Evolutionary conservation across 331 rosid genomes (phyloP).

Genomic region (Acacia concinna): DNA sequence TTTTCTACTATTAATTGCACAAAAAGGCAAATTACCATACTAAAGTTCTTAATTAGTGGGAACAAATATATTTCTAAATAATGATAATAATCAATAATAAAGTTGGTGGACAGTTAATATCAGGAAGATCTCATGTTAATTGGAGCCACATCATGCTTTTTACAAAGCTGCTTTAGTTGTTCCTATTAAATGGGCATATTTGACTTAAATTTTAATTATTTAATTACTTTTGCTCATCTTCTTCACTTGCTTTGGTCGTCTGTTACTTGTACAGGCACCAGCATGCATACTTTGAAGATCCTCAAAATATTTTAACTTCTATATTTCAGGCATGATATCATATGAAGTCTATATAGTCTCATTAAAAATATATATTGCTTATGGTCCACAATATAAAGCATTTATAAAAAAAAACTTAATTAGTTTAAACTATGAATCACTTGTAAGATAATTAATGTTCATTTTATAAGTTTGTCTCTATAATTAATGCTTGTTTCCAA

Average conservation of each 20-base stretch:
- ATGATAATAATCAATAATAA: background rate
- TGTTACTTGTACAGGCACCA: background rate
- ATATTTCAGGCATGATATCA: background rate
- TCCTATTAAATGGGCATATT: conserved; percentile 1
- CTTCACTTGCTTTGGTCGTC: background rate
- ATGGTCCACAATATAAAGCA: too few species aligned
- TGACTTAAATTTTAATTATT: background rate
- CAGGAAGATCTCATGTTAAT: conserved; percentile 16
- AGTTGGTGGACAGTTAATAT: conserved; percentile 16
- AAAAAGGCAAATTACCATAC: background rate
- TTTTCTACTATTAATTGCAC: background rate
- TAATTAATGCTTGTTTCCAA: too few species aligned
- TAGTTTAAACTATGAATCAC: too few species aligned
- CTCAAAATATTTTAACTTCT: background rate
- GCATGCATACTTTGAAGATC: background rate
- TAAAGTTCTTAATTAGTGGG: background rate
- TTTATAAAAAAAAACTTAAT: too few species aligned
- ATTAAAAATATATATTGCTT: too few species aligned
- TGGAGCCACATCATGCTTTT: conserved; percentile 19
- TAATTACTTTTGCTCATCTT: background rate
- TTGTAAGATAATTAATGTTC: too few species aligned
- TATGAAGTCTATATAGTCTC: background rate
- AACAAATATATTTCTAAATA: background rate
- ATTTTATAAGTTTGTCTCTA: too few species aligned
- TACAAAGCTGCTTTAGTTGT: background rate